phyloP scores from a whole-genome alignment of 352 stramenopile genomes.

The Globisporangium ultimum region DNA sequence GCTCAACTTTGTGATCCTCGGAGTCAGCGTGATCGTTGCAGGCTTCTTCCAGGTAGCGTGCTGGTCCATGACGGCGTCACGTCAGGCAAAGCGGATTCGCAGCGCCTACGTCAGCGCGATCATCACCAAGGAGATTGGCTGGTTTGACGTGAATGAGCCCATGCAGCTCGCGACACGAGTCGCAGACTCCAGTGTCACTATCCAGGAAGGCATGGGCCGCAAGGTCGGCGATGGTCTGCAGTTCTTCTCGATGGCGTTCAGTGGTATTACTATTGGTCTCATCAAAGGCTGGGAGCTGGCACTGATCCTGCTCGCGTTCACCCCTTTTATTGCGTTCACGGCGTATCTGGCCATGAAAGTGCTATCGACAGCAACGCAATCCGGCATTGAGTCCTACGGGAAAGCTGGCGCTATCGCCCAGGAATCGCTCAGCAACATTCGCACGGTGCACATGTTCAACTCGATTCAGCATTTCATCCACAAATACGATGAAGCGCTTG shows the following conservation, averaged over 20 bases:
- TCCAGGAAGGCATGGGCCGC: constrained; percentile 62
- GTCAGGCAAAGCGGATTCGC: constrained; percentile 44
- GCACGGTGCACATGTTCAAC: constrained; percentile 81
- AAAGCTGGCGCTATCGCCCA: constrained; percentile 68
- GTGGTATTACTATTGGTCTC: constrained; percentile 62
- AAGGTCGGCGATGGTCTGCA: constrained; percentile 55
- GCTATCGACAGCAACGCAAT: constrained; percentile 41
- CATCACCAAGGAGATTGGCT: constrained; percentile 35
- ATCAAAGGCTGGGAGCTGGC: constrained; percentile 64
- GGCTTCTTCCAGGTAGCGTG: constrained; percentile 44
- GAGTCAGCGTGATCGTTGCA: constrained; percentile 17
- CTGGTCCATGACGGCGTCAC: constrained; percentile 59
- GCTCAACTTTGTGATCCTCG: constrained; percentile 31
- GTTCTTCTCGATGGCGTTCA: constrained; percentile 61
- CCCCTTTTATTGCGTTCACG: constrained; percentile 52
- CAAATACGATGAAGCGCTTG: constrained; percentile 53
- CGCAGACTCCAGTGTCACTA: constrained; percentile 34
- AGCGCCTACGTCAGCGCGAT: constrained; percentile 32
- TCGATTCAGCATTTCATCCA: constrained; percentile 47
- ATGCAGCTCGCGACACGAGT: constrained; percentile 27
- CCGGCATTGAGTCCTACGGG: constrained; percentile 52
- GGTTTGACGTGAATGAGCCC: constrained; percentile 44
- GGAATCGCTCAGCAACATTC: constrained; percentile 66
- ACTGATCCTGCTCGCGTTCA: constrained; percentile 59
- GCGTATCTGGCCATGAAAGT: constrained; percentile 61